Base-by-base conservation (phyloP, 2,329 filamentous ascomycete species). In the Epichloe sibirici region DNA sequence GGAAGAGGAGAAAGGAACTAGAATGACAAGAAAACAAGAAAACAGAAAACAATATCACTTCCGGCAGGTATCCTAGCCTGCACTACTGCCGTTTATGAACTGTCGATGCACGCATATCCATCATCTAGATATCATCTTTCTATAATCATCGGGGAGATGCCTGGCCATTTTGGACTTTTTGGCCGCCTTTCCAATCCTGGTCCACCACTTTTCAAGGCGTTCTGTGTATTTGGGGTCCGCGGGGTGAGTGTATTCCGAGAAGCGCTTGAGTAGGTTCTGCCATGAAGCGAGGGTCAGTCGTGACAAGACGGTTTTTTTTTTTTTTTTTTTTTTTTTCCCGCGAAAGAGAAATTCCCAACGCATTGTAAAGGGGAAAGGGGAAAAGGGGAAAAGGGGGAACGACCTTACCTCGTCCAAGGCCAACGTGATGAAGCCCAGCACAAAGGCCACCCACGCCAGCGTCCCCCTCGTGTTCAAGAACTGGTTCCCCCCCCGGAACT, bases 401-500 rank as follows among this genome's bases (percentile, higher is more conserved):
- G 15, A 12, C 52, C 64, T 51, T 51, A 68, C 67, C 62, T 69
- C 66, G 28, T 69, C 61, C 9, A 65, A 25, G 5, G 67, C 67
- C 52, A 69, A 52, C 0, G 67, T 69, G 48, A 70, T 63, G 52
- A 70, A 70, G 12, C 63, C 67, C 48, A 70, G 56, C 5, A 70
- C 67, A 55, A 70, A 69, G 8, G 67, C 67, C 1, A 70, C 66
- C 67, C 67, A 70, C 3, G 64, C 66, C 46, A 70, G 53, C 5
- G 66, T 70, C 13, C 67, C 67, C 45, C 61, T 65, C 3, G 67
- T 69, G 48, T 58, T 63, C 52, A 70, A 59, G 52, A 70, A 70
- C 57, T 70, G 67, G 52, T 67, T 69, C 1, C 68, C 68, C 12
- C 68, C 68, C 2, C 68, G 64, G 47, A 70, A 70, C 59, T 70